A percentile compares a stretch with the other conserved stretches of the same genome.
phyloP scores from a whole-genome alignment of 768 basidiomycete species.

The Saitozyma sp. region DNA sequence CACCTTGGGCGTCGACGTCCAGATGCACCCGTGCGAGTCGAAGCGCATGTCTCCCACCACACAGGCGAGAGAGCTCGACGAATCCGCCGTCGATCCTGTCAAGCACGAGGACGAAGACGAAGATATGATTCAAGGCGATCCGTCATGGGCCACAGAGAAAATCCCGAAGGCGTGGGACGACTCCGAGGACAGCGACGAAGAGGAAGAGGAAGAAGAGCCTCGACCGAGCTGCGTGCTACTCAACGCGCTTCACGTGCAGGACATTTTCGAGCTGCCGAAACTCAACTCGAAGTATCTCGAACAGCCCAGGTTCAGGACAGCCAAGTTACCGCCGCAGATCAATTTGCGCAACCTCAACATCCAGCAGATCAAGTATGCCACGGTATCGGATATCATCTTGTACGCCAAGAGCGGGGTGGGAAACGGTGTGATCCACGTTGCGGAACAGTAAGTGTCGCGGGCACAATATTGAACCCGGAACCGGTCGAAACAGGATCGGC shows the following conservation, averaged over 20 bases:
- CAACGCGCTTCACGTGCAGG: constrained; percentile 42
- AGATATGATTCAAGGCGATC: not conserved
- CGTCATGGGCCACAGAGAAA: not conserved
- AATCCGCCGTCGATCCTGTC: constrained; percentile 1
- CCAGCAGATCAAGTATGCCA: constrained; percentile 53
- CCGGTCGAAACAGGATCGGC: not conserved
- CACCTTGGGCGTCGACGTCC: constrained; percentile 27
- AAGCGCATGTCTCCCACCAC: constrained; percentile 29
- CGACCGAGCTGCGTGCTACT: constrained; percentile 34
- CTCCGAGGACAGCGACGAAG: not conserved
- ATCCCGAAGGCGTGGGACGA: constrained; percentile 10
- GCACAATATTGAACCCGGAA: constrained; percentile 11
- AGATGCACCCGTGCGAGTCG: constrained; percentile 45
- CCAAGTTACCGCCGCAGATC: constrained; percentile 42
- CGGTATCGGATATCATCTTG: constrained; percentile 51
- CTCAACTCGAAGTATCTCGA: not conserved
- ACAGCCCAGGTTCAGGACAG: constrained; percentile 29
- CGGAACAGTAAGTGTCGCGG: constrained; percentile 17
- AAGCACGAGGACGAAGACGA: not conserved
- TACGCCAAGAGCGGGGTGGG: constrained; percentile 42
- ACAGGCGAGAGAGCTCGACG: constrained; percentile 1
- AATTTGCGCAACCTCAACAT: constrained; percentile 51
- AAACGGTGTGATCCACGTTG: constrained; percentile 42
- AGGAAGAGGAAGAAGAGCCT: constrained; percentile 24
- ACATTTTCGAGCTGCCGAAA: constrained; percentile 40